Evolutionary conservation across 2,329 filamentous ascomycete species (phyloP), one percentile per base, ranked within the genome.

Genomic region (Sclerotiophoma versabilis): DNA sequence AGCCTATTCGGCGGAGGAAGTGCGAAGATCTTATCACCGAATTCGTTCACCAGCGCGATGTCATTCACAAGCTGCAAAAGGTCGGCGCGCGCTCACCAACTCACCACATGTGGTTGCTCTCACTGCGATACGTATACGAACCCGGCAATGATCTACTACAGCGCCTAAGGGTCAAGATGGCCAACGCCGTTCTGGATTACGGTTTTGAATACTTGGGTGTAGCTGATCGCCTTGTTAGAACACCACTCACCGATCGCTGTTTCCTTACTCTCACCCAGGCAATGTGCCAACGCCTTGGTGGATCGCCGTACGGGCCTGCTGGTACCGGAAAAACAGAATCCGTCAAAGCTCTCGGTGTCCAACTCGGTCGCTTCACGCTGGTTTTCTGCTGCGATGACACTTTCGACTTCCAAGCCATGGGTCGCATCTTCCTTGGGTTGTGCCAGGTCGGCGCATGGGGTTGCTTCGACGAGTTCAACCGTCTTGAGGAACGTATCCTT

Each of bases 351-450:
- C 84, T 99, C 22, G 96, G 95, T 81, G 85, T 99, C 4, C 93
- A 99, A 75, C 87, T 99, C 49, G 96, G 95, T 73, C 88, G 96
- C 56, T 99, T 99, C 75, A 99, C 96, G 1, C 85, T 99, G 22
- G 96, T 99, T 23, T 99, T 99, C 81, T 99, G 96, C 76, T 99
- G 95, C 80, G 95, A 99, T 72, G 95, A 99, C 77, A 99, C 95
- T 0, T 99, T 99, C 69, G 95, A 99, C 76, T 99, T 98, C 82
- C 95, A 99, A 72, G 95, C 95, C 44, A 99, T 99, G 95, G 96
- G 96, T 12, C 91, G 95, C 65, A 99, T 99, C 67, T 99, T 99
- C 84, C 83, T 99, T 29, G 95, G 95, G 83, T 96, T 99, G 59
- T 99, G 96, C 75, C 95, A 99, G 75, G 95, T 99, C 41, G 95